These are phyloP conservation scores for Amylostereum areolatum DNA, from an alignment of 1,284 basidiomycete species.

Conservation along the genomic window DNA sequence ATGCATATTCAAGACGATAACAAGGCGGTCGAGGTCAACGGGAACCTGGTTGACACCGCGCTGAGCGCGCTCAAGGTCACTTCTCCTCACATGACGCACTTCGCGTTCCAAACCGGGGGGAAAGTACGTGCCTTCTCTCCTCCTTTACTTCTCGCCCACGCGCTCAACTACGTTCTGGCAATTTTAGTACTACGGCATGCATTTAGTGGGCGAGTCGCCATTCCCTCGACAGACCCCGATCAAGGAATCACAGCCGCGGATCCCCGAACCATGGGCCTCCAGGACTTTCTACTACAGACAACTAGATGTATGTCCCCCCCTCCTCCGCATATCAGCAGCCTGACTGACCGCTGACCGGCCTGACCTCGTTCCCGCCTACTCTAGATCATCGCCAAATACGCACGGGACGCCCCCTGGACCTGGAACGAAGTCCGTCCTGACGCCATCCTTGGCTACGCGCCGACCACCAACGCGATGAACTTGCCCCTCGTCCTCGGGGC, in stretches of 20 bases:
- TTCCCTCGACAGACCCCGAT: slow-evolving; percentile 2
- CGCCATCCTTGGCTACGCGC: slow-evolving; percentile 5
- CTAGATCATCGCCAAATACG: neutral
- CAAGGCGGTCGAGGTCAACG: neutral
- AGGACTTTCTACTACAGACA: slow-evolving; percentile 5
- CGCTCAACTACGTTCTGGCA: neutral
- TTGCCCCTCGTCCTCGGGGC: slow-evolving; percentile 1
- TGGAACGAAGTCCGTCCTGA: slow-evolving; percentile 4
- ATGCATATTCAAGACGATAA: neutral
- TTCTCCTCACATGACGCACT: neutral
- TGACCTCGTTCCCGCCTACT: neutral
- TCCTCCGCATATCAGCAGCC: neutral
- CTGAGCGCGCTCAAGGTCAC: slow-evolving; percentile 1
- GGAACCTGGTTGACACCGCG: neutral
- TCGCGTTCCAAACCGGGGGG: slow-evolving; percentile 3
- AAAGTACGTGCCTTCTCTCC: neutral
- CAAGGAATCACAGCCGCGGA: slow-evolving; percentile 1
- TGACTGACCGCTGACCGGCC: neutral
- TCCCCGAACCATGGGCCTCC: slow-evolving; percentile 2
- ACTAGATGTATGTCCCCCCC: neutral
- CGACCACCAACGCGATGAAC: slow-evolving; percentile 4
- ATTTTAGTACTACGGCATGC: neutral
- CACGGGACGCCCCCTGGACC: slow-evolving; percentile 1
- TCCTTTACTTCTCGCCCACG: no score
- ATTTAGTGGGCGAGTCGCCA: neutral